Evolutionary conservation across 129 eudicot genomes (phyloP).

Genomic region (Heracleum sosnowskyi): DNA sequence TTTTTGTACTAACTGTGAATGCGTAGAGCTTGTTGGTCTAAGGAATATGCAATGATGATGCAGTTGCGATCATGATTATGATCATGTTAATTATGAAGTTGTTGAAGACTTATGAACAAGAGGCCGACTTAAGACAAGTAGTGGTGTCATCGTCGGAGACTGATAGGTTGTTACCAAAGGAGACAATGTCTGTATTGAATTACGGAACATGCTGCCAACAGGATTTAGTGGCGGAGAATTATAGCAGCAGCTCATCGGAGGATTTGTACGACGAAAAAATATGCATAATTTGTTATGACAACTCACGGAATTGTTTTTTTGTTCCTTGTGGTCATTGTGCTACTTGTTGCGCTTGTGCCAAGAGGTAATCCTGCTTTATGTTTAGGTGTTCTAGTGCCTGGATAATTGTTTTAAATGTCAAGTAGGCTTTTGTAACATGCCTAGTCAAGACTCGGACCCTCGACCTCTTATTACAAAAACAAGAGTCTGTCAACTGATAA

Average conservation of each 20-base stretch:
- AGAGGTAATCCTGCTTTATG: slow-evolving; percentile 23
- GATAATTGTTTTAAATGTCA: neutral
- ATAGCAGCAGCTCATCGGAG: slow-evolving; percentile 17
- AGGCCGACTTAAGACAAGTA: neutral
- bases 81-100: slow-evolving; percentile 20
- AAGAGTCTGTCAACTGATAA: neutral
- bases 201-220: slow-evolving; percentile 31
- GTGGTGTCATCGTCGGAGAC: slow-evolving; percentile 16
- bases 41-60: neutral
- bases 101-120: slow-evolving; percentile 1
- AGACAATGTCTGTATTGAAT: neutral
- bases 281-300: slow-evolving; percentile 42
- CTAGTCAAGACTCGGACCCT: neutral
- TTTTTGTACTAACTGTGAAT: too few relatives aligned
- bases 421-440: too few relatives aligned
- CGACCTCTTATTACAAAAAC: too few relatives aligned
- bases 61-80: slow-evolving; percentile 24
- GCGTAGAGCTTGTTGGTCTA: neutral
- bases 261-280: slow-evolving; percentile 38
- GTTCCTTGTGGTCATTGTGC: slow-evolving; percentile 51
- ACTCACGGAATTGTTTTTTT: slow-evolving; percentile 36
- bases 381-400: neutral
- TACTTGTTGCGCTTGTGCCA: slow-evolving; percentile 37
- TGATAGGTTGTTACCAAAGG: slow-evolving; percentile 16
- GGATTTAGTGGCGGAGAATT: slow-evolving; percentile 19